Base-by-base conservation (phyloP, 148 eudicot species). In the Talinum fruticosum region DNA sequence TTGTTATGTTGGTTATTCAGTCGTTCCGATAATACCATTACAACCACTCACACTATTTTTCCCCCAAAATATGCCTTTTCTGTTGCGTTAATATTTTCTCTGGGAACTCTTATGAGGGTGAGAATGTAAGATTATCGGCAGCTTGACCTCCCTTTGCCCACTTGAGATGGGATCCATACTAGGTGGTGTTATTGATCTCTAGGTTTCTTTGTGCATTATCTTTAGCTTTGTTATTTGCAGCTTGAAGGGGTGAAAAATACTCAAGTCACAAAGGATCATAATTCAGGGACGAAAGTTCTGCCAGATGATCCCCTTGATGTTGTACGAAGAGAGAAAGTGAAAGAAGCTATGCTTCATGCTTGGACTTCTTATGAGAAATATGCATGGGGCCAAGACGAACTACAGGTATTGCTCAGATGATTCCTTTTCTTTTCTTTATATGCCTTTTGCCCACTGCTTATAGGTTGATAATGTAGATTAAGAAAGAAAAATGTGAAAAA, bases 311-410 rank as follows among this genome's bases (percentile, higher is more conserved):
- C 97, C 47, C 66, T 88, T 70, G 90, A 80, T 75, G 82, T 59
- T 75, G 84, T 89, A 71, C 87, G 99, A 73, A 88, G 97, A 83
- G 89, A 88, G 75, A 96, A 90, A 85, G 98, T 96, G 77, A 96
- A 91, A 88, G 97, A 86, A 66, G 99, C 99, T 77, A 96, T 96
- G 99, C 71, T 91, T 85, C 99, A 96, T 87, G 99, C 99, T 29
- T 96, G 99, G 99, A 87, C 83, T 80, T 93, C 99, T 61, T 96
- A 96, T 81, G 99, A 96, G 85, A 93, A 89, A 85, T 93, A 90
- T 89, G 99, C 99, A 76, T 96, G 99, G 99, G 98, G 99, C 53
- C 86, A 93, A 66, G 99, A 96, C 84, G 99, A 96, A 81, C 98
- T 96, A 79, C 98, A 96, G 98, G 98, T 94, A 78, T 57, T 69